These are phyloP conservation scores for Kwoniella dejecticola DNA, from an alignment of 768 basidiomycete species.

Conservation along the genomic window DNA sequence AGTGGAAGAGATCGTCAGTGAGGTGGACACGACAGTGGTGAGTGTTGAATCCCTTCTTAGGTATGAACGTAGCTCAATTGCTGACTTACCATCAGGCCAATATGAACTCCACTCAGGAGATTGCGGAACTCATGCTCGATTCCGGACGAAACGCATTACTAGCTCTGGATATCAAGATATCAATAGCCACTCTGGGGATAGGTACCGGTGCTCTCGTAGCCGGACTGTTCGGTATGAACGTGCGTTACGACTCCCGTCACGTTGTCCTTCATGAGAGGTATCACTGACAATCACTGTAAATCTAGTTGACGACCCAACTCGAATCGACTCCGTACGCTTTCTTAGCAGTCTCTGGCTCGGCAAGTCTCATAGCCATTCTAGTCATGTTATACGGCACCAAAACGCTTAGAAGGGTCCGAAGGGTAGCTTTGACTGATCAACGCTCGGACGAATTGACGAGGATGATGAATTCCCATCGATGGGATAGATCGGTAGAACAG, in stretches of 20 bases:
- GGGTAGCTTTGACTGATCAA: slow-evolving; percentile 50
- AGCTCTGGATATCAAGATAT: slow-evolving; percentile 89
- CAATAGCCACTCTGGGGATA: slow-evolving; percentile 91
- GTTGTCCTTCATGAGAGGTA: too few relatives aligned
- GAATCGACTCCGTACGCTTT: slow-evolving; percentile 77
- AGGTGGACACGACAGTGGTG: slow-evolving; percentile 83
- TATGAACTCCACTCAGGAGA: slow-evolving; percentile 96
- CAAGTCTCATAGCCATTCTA: slow-evolving; percentile 64
- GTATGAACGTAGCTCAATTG: too few relatives aligned
- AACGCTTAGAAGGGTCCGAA: slow-evolving; percentile 57
- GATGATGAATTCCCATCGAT: slow-evolving; percentile 17
- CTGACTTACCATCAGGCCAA: slow-evolving; percentile 64
- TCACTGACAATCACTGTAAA: too few relatives aligned
- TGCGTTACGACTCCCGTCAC: slow-evolving; percentile 62
- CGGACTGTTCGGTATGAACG: slow-evolving; percentile 96
- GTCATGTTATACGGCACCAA: slow-evolving; percentile 71
- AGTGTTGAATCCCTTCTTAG: too few relatives aligned
- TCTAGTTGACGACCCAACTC: slow-evolving; percentile 74
- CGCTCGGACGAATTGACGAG: not conserved
- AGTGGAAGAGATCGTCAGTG: slow-evolving; percentile 93
- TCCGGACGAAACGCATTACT: slow-evolving; percentile 91
- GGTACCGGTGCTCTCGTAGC: slow-evolving; percentile 87
- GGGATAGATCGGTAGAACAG: slow-evolving; percentile 22
- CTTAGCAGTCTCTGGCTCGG: slow-evolving; percentile 64
- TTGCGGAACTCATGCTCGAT: slow-evolving; percentile 93